A percentile compares a stretch with the other conserved stretches of the same genome.
Evolutionary conservation across 2,329 filamentous ascomycete genomes (phyloP).

Genomic region (Trichoderma harzianum): DNA sequence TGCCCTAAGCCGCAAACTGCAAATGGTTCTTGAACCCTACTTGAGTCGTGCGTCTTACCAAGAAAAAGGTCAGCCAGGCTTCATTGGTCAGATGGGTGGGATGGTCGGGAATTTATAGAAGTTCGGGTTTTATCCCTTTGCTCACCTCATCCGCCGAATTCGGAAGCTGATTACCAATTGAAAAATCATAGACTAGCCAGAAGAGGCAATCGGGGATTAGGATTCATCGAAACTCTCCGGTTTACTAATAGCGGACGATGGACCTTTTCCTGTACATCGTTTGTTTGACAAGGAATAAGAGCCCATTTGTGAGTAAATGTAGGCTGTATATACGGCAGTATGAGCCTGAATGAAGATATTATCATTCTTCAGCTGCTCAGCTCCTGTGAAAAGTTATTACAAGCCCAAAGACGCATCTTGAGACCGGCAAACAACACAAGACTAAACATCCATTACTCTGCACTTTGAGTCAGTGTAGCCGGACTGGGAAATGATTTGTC

Average conservation of each 20-base stretch:
- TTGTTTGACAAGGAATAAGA: neutral
- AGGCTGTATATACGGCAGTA: accelerated
- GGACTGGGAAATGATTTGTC: neutral
- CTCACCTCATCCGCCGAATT: neutral
- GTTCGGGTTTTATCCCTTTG: neutral
- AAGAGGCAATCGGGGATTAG: neutral
- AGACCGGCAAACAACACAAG: neutral
- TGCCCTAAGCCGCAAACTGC: neutral
- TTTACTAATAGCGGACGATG: neutral
- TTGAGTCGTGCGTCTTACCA: neutral
- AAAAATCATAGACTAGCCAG: neutral
- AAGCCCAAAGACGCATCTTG: neutral
- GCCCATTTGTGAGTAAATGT: neutral
- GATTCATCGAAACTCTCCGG: neutral
- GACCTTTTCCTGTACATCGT: neutral
- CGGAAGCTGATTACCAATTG: neutral
- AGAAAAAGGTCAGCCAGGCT: neutral
- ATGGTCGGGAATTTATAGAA: neutral
- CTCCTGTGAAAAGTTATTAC: neutral
- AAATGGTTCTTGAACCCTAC: neutral
- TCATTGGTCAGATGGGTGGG: neutral
- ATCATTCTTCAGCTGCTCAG: neutral
- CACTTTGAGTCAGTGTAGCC: neutral
- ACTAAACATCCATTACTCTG: neutral
- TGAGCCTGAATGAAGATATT: neutral